phyloP scores from a whole-genome alignment of 23 red algal species.

The Gracilaria gracilis region DNA sequence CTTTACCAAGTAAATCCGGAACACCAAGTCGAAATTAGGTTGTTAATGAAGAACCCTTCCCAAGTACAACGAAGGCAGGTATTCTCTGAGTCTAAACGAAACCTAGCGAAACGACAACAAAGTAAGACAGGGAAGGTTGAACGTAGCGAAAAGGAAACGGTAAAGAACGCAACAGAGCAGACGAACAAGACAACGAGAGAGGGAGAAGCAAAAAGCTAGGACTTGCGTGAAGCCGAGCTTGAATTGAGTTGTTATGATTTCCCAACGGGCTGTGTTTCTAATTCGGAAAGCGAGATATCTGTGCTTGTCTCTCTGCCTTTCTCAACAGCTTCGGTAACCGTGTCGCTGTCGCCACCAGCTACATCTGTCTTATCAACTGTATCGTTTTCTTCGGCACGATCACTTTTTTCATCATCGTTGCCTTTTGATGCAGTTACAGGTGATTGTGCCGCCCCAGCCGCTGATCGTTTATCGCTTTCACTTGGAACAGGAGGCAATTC shows the following conservation, averaged over 20 bases:
- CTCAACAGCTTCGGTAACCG: neutral
- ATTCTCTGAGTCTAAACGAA: neutral
- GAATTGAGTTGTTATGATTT: neutral
- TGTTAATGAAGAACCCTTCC: neutral
- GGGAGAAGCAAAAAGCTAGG: neutral
- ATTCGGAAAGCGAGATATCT: neutral
- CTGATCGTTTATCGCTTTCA: conserved; percentile 18
- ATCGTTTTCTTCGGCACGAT: neutral
- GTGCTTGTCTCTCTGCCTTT: neutral
- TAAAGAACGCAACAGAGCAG: neutral
- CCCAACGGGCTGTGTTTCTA: neutral
- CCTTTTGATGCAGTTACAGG: neutral
- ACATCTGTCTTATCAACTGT: neutral
- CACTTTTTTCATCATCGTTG: neutral
- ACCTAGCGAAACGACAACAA: neutral
- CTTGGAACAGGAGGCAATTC: conserved; percentile 10
- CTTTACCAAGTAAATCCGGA: neutral
- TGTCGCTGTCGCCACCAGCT: neutral
- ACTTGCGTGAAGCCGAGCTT: neutral
- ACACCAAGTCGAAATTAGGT: neutral
- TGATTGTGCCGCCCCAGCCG: neutral
- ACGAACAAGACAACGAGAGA: neutral
- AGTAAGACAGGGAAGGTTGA: neutral
- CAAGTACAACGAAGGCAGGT: neutral
- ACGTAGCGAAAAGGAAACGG: neutral